A percentile compares a stretch with the other conserved stretches of the same genome.
Conservation (phyloP, 257 asterid genomes). For the Henckelia pumila region DNA sequence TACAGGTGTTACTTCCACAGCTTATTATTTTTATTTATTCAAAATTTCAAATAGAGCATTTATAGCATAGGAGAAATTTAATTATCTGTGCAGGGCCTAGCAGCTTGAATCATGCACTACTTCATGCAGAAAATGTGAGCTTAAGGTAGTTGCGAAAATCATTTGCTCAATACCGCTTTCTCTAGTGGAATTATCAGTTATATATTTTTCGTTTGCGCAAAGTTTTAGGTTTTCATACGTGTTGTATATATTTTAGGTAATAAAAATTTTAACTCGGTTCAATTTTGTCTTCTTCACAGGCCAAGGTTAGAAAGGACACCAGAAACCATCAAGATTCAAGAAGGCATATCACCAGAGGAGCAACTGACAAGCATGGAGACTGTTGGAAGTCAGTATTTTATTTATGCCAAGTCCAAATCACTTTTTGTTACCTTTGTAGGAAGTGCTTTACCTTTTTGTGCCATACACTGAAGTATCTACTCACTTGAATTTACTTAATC, state of each 20-base stretch:
- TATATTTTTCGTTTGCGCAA: constrained; percentile 31
- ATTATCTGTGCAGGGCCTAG: constrained; percentile 42
- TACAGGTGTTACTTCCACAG: constrained; percentile 36
- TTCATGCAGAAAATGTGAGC: constrained; percentile 33
- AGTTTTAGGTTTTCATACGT: constrained; percentile 32
- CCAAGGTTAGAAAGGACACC: constrained; percentile 32
- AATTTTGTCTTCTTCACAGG: constrained; percentile 40
- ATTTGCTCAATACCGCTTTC: constrained; percentile 31
- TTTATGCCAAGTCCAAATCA: constrained; percentile 10
- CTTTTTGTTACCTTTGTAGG: constrained; percentile 9
- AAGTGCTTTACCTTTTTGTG: constrained; percentile 10
- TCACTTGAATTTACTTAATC: constrained; percentile 16
- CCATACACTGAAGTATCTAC: constrained; percentile 1
- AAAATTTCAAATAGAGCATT: constrained; percentile 13
- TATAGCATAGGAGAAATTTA: background rate
- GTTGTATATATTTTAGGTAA: constrained; percentile 7
- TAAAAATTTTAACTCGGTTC: constrained; percentile 4
- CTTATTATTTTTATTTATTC: background rate
- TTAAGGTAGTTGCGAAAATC: constrained; percentile 32
- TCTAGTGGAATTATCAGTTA: constrained; percentile 31
- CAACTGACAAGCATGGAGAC: constrained; percentile 28
- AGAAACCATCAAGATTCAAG: constrained; percentile 32
- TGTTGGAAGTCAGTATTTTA: constrained; percentile 38
- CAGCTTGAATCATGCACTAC: constrained; percentile 28
- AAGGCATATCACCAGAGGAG: constrained; percentile 30